Base-by-base conservation (phyloP, 768 basidiomycete species). In the Suillus cothurnatus region DNA sequence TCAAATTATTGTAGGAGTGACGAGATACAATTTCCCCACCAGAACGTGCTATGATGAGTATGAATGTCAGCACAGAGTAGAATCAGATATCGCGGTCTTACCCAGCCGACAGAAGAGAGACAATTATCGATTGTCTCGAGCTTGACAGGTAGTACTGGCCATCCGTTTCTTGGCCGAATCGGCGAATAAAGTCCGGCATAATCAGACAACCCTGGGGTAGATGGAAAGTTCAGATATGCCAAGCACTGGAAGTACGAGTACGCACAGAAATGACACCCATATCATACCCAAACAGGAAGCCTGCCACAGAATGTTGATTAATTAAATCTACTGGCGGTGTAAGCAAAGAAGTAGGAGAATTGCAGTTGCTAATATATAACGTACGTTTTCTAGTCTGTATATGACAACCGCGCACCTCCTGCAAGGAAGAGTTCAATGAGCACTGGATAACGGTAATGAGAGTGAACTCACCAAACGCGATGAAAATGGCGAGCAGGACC, bases 91-190 rank as follows among this genome's bases (percentile, higher is more conserved):
- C 26, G 26, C 31, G 6, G 9, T 43, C 61, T 38, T 71, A 87
- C 88, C 90, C 91, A 32, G 90, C 91, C 23, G 90, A 92, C 7
- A 93, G 79, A 4, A 92, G 81, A 8, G 91, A 93, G 0, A 91
- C 91, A 62, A 93, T 93, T 58, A 92, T 89, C 0, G 89, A 89
- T 71, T 92, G 89, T 41, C 90, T 81, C 31, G 85, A 84, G 65
- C 84, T 84, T 3, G 87, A 85, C 12, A 94, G 77, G 65, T 84
- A 78, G 59, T 77, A 77, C 39, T 76, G 68, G 4, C 89, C 89
- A 66, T 85, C 71, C 3, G 73, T 70, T 57, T 81, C 61, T 70
- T 86, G 78, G 38, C 90, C 91, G 71, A 93, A 92, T 15, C 90
- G 85, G 61, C 78, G 68, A 69, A 91, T 81, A 74, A 93, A 93